Base-by-base conservation (phyloP, 139 green algal genomes). In the Tetratostichococcus sp. region DNA sequence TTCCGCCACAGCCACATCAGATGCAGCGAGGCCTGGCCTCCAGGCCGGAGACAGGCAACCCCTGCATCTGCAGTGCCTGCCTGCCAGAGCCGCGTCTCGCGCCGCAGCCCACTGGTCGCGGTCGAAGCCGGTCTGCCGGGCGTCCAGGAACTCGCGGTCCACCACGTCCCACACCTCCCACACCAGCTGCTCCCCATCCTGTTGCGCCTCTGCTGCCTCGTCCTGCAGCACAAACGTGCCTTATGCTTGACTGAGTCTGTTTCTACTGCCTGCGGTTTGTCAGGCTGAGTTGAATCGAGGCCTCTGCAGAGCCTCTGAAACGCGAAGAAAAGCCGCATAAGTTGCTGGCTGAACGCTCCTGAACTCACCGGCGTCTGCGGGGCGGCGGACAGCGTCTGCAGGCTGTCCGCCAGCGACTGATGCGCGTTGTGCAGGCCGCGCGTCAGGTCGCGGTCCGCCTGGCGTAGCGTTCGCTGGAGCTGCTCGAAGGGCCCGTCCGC, bases 111-210 rank as follows among this genome's bases (percentile, higher is more conserved):
- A 73, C 66, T 43, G 59, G 50, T 79, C 79, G 19, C 59, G 73
- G 67, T 86, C 76, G 72, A 89, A 94, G 19, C 89, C 87, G 0
- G 67, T 34, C 17, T 42, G 59, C n/a, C 88, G 73, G 1, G 85
- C 89, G 69, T 91, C 86, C 65, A 82, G 23, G 77, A 97, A 98
- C 76, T 91, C 91, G 16, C 80, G 62, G 67, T 92, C 84, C 2
- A 98, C 89, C 25, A 96, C 83, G 34, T 87, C 74, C 73, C 82
- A 89, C 33, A 91, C 88, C 78, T 94, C 88, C 42, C 85, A n/a
- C n/a, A 93, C 58, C 57, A 82, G 35, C 57, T 78, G 67, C 17
- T 43, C 16, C 3, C 25, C 70, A 6, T 74, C 32, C 70, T 35
- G 26, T 26, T 26, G 50, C 50, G 50, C 50, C 17, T 8, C 50